These are phyloP conservation scores for Cercophora sp. DNA, from an alignment of 495 filamentous ascomycete genomes.

Conservation along the genomic window DNA sequence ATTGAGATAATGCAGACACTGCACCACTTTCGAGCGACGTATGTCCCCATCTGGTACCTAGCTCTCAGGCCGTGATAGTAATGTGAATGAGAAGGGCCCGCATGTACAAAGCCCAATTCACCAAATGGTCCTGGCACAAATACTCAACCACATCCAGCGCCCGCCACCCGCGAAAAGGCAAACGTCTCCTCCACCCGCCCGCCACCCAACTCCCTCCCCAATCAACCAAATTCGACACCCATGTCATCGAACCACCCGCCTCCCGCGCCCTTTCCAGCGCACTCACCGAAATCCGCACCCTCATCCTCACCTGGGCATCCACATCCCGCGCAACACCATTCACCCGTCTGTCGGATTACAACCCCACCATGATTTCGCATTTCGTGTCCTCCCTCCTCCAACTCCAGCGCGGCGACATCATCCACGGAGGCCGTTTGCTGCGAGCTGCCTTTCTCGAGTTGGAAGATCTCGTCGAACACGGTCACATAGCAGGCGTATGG, in stretches of 20 bases:
- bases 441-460: conserved; percentile 18
- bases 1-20: conserved; percentile 12
- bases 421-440: conserved; percentile 8
- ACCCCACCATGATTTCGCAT: conserved; percentile 12
- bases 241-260: conserved; percentile 3
- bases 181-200: no score
- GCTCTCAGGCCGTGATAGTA: no score
- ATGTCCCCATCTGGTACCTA: no score
- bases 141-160: no score
- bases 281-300: conserved; percentile 4
- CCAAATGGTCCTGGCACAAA: conserved; percentile 19
- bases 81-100: conserved; percentile 6
- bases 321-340: conserved; percentile 3
- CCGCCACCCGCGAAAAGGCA: no score
- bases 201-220: no score
- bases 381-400: conserved; percentile 10
- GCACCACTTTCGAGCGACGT: conserved; percentile 18
- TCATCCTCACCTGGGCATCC: conserved; percentile 9
- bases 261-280: background rate
- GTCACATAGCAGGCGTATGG: conserved; percentile 18
- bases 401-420: background rate
- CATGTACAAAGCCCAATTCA: conserved; percentile 22
- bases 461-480: conserved; percentile 12
- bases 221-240: background rate
- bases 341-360: conserved; percentile 13